Base-by-base conservation (phyloP, 2,329 filamentous ascomycete species). In the Verticillium nonalfalfae region DNA sequence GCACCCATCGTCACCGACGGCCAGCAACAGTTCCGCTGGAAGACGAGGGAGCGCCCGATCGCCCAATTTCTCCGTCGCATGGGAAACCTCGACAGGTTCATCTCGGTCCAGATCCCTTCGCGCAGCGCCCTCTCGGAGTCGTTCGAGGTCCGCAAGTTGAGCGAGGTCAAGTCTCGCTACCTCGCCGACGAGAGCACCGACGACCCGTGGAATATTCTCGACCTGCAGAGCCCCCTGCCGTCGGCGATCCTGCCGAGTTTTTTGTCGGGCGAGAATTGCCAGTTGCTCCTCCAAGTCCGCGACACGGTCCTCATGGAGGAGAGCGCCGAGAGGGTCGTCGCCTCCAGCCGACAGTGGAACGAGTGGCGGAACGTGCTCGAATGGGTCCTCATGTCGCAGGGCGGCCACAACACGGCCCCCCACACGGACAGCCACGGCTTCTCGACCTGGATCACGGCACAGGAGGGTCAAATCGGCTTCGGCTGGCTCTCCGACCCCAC, bases 361-460 rank as follows among this genome's bases (percentile, higher is more conserved):
- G 68, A 69, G 59, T 74, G 71, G 73, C 67, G 66, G n/a, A 66
- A 73, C 57, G 66, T 75, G 39, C 59, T 70, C 3, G 66, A 73
- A 57, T 73, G 70, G 71, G 69, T 68, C 4, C 68, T 74, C 18
- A 56, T 73, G 56, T 71, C 68, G 2, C 66, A 75, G 62, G 72
- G 72, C 33, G 73, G 72, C 0, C 69, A 75, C 64, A 67, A 71
- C 62, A 74, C 71, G 14, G 67, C 69, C 11, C 71, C 70, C 13
- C 69, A 74, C 52, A 73, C 70, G 61, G 72, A 74, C 64, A 71
- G 70, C 56, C 67, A 75, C 59, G 70, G 72, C 15, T 68, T 70
- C 55, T 66, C 65, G n/a, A 74, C 70, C 3, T 74, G 70, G 72
- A 72, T 74, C 59, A 74, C 71, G 4, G 68, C 70, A 18, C 71